These are phyloP conservation scores for Dryas integrifolia DNA, from an alignment of 331 rosid genomes.

Conservation along the genomic window DNA sequence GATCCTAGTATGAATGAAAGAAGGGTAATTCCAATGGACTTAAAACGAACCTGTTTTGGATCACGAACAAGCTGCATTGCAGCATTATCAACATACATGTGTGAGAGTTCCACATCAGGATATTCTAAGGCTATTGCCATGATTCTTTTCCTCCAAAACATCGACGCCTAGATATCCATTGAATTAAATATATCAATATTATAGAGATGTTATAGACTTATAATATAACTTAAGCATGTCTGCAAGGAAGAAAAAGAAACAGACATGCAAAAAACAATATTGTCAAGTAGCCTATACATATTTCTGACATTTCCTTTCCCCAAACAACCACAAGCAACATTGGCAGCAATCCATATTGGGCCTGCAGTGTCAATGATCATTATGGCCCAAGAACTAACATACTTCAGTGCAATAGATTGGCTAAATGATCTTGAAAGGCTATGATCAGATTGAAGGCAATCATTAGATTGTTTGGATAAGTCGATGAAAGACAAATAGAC, in stretches of 20 bases:
- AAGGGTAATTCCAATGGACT: constrained; percentile 11
- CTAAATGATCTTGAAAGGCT: not conserved
- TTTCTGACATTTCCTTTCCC: not conserved
- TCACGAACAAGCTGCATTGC: constrained; percentile 88
- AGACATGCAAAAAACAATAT: not conserved
- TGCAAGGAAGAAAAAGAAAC: not conserved
- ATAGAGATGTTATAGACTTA: not conserved
- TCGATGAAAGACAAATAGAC: not conserved
- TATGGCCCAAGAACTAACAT: too few relatives aligned
- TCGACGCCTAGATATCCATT: constrained; percentile 63
- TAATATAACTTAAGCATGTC: not conserved
- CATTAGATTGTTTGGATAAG: not conserved
- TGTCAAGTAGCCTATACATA: not conserved
- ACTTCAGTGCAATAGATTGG: not conserved
- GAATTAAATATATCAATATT: not conserved
- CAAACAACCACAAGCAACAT: not conserved
- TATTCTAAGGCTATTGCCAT: constrained; percentile 57
- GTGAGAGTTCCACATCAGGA: constrained; percentile 89
- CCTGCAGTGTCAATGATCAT: not conserved
- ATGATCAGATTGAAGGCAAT: not conserved
- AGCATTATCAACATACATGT: constrained; percentile 96
- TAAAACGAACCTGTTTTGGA: constrained; percentile 79
- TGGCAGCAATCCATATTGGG: not conserved
- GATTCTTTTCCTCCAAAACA: constrained; percentile 86
- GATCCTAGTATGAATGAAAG: constrained; percentile 18